Percentiles rank a stretch among this genome's conserved stretches.
These are phyloP conservation scores for Myxozyma vanderwaltii DNA, from an alignment of 805 yeast genomes.

Conservation along the genomic window DNA sequence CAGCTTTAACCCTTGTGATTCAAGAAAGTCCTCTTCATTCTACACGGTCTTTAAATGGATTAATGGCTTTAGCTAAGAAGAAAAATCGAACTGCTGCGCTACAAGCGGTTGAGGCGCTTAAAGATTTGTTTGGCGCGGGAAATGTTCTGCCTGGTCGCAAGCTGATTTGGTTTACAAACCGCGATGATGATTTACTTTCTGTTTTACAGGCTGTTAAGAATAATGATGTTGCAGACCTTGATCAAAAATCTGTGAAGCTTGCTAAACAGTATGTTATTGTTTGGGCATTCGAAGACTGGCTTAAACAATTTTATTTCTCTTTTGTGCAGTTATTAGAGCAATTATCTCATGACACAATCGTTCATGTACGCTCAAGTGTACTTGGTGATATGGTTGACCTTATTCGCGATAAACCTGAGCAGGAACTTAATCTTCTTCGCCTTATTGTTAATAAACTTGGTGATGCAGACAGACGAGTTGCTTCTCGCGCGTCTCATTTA, in stretches of 20 bases:
- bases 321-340: constrained; percentile 75
- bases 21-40: constrained; percentile 96
- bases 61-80: constrained; percentile 78
- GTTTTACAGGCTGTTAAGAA: constrained; percentile 43
- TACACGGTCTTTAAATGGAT: constrained; percentile 75
- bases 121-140: constrained; percentile 83
- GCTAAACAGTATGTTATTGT: constrained; percentile 61
- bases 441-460: constrained; percentile 93
- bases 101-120: constrained; percentile 84
- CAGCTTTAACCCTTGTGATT: constrained; percentile 86
- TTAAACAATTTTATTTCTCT: constrained; percentile 74
- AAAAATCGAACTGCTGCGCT: constrained; percentile 91
- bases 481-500: constrained; percentile 83
- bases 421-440: constrained; percentile 85
- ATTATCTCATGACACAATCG: constrained; percentile 86
- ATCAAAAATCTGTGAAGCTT: constrained; percentile 34
- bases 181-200: constrained; percentile 38
- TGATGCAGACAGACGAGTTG: constrained; percentile 86
- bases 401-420: constrained; percentile 87
- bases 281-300: constrained; percentile 85
- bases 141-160: constrained; percentile 82
- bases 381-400: constrained; percentile 78
- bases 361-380: constrained; percentile 78
- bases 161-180: constrained; percentile 75
- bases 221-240: constrained; percentile 39